Evolutionary conservation across 2,329 filamentous ascomycete species (phyloP).

Genomic region (Colletotrichum kahawae): DNA sequence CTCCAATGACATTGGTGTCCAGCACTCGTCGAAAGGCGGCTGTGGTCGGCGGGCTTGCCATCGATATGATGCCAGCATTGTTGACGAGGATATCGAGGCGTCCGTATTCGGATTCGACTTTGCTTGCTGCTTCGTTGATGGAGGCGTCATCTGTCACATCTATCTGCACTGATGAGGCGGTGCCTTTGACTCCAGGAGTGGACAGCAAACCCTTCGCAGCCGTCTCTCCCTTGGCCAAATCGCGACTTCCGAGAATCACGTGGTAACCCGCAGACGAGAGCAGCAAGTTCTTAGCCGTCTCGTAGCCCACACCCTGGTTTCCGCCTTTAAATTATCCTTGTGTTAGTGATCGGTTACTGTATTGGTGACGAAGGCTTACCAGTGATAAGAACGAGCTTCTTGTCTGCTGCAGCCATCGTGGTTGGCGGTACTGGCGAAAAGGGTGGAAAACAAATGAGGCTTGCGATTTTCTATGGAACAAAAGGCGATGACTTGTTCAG

Average conservation of each 20-base stretch:
- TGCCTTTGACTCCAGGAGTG: not conserved
- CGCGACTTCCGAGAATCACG: conserved; percentile 36
- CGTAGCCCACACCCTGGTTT: not conserved
- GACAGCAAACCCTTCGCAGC: not conserved
- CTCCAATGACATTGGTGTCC: conserved; percentile 36
- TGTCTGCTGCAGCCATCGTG: not conserved
- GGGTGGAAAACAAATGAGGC: not conserved
- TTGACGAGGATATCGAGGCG: conserved; percentile 39
- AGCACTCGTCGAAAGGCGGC: not conserved
- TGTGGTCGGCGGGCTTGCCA: conserved; percentile 23
- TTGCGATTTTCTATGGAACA: not conserved
- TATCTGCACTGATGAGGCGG: conserved; percentile 24
- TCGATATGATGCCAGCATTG: conserved; percentile 32
- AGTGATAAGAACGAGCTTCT: not conserved
- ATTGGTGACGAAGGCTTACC: not conserved
- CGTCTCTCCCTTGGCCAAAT: conserved; percentile 26
- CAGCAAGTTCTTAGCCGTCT: not conserved
- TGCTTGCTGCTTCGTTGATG: conserved; percentile 26
- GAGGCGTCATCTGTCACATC: conserved; percentile 31
- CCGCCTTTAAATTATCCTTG: not conserved
- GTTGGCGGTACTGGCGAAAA: not conserved
- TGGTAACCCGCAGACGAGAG: conserved; percentile 26
- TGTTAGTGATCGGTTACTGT: not conserved
- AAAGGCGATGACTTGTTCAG: not conserved
- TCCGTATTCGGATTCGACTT: conserved; percentile 27